Conservation (phyloP, 139 green algal species). For the Penium margaritaceum region DNA sequence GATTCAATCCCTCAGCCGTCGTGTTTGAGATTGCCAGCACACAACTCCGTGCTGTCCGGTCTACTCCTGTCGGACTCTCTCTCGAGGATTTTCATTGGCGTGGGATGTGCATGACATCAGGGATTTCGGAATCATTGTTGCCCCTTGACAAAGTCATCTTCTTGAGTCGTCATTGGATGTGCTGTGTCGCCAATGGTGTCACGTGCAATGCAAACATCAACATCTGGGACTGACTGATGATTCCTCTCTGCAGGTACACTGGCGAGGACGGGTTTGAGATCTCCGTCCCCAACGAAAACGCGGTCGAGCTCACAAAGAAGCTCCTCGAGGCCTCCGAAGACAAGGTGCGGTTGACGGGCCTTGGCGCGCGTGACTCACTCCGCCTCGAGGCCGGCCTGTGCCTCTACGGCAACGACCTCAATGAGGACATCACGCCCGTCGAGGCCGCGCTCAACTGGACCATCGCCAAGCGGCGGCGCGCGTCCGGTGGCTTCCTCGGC, state of each 20-base stretch:
- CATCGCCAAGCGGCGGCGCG: constrained; percentile 78
- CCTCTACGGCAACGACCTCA: constrained; percentile 96
- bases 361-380: constrained; percentile 85
- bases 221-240: too few species aligned
- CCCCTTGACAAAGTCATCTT: too few species aligned
- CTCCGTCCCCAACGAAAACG: constrained; percentile 65
- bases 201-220: too few species aligned
- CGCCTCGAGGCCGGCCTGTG: constrained; percentile 95
- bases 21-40: too few species aligned
- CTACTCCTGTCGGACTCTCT: too few species aligned
- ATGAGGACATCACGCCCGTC: constrained; percentile 82
- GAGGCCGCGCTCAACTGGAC: constrained; percentile 96
- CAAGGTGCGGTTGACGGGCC: constrained; percentile 67
- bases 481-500: constrained; percentile 84
- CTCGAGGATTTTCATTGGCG: too few species aligned
- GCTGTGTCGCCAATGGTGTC: too few species aligned
- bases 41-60: constrained; percentile 82
- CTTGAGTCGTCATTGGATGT: too few species aligned
- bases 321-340: constrained; percentile 56
- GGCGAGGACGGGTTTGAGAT: constrained; percentile 99
- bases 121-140: too few species aligned
- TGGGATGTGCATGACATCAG: too few species aligned
- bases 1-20: too few species aligned
- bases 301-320: constrained; percentile 66
- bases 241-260: constrained; percentile 84